Evolutionary conservation across 768 basidiomycete genomes (phyloP), one percentile per base, ranked within the genome.

Genomic region (Boletellus sp.): DNA sequence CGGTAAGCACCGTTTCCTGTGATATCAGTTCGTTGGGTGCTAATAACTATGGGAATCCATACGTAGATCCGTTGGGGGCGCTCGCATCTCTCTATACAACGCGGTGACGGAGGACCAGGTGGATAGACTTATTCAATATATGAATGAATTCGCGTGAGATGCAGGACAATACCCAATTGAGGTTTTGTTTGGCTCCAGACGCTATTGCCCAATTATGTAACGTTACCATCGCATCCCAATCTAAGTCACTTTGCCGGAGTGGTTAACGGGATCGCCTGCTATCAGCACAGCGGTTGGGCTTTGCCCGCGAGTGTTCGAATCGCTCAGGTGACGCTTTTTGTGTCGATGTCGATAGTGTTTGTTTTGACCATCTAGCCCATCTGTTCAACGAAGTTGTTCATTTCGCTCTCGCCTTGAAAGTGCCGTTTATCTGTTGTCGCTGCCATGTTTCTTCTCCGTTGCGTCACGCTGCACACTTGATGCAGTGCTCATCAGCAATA

Each of bases 261-360:
- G 87, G 87, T 90, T 88, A 89, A 87, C 82, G 81, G 81, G 80
- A 81, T 82, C 78, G 80, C 83, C 83, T 84, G 82, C 81, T 84
- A 84, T 39, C 45, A 65, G 67, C 56, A 44, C 23, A 79, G 77
- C 77, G 77, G 76, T 77, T 78, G 77, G 70, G 74, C 78, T 78
- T 75, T 79, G 77, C 74, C 71, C 77, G 77, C 77, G 76, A 68
- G 77, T 75, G 78, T 78, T 78, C 78, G 76, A 78, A 78, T 78
- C 77, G 76, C 77, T 68, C 74, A 79, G 77, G 77, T 77, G 75
- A 77, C 77, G 77, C 38, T 67, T 70, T 75, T 76, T 76, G 46
- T 40, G 20, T 20, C n/a, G n/a, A n/a, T n/a, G n/a, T n/a, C n/a
- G n/a, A n/a, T n/a, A n/a, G n/a, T n/a, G n/a, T n/a, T 40, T 6